phyloP scores from a whole-genome alignment of 805 yeast species.

The Pichia insulana region DNA sequence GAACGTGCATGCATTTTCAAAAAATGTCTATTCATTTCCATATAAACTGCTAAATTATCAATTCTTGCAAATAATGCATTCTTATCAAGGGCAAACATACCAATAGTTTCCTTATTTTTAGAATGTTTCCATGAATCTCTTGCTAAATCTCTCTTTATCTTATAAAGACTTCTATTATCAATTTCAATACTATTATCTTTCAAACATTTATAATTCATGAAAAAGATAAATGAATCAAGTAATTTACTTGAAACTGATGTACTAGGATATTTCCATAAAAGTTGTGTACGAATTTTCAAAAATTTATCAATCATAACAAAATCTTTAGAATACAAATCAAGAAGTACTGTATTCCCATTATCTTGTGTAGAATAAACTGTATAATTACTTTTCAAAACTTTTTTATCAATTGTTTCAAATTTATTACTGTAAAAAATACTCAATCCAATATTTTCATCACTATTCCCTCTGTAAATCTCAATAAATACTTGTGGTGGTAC shows the following conservation, averaged over 20 bases:
- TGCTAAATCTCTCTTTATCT: slow-evolving; percentile 77
- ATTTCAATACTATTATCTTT: slow-evolving; percentile 8
- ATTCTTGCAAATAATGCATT: slow-evolving; percentile 66
- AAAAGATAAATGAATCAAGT: slow-evolving; percentile 64
- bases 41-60: slow-evolving; percentile 69
- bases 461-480: slow-evolving; percentile 72
- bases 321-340: slow-evolving; percentile 66
- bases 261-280: slow-evolving; percentile 84
- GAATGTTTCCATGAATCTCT: slow-evolving; percentile 89
- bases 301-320: slow-evolving; percentile 65
- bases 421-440: slow-evolving; percentile 68
- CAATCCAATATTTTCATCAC: slow-evolving; percentile 60
- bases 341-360: slow-evolving; percentile 38
- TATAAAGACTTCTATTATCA: slow-evolving; percentile 45
- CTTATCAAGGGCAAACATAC: slow-evolving; percentile 61
- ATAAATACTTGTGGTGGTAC: slow-evolving; percentile 83
- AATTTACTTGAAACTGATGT: slow-evolving; percentile 68
- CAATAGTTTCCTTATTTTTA: slow-evolving; percentile 47
- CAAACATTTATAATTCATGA: slow-evolving; percentile 45
- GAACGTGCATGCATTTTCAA: slow-evolving; percentile 55
- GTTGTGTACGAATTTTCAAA: slow-evolving; percentile 70
- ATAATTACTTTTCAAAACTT: slow-evolving; percentile 57
- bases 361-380: slow-evolving; percentile 50
- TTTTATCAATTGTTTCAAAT: slow-evolving; percentile 71
- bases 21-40: slow-evolving; percentile 81